Conservation (phyloP, 345 rosid genomes). For the Pugionium cornutum region DNA sequence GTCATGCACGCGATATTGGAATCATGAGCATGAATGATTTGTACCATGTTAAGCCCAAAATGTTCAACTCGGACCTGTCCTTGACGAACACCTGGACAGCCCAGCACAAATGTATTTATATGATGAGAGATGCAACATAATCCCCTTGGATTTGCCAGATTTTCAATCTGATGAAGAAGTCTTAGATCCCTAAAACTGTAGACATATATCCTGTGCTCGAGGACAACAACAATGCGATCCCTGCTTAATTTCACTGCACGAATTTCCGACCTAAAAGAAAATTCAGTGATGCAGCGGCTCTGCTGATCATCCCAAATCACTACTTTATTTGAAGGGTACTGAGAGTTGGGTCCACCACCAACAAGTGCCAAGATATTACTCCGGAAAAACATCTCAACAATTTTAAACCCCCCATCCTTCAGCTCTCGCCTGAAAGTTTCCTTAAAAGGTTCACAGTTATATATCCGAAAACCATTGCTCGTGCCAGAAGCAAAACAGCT, state of each 20-base stretch:
- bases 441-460: slow-evolving; percentile 78
- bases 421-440: slow-evolving; percentile 71
- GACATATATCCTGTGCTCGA: slow-evolving; percentile 85
- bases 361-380: slow-evolving; percentile 86
- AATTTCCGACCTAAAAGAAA: slow-evolving; percentile 75
- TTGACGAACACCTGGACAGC: slow-evolving; percentile 79
- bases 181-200: slow-evolving; percentile 70
- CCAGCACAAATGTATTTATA: slow-evolving; percentile 70
- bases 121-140: slow-evolving; percentile 87
- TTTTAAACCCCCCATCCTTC: slow-evolving; percentile 70
- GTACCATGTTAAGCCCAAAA: slow-evolving; percentile 75
- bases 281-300: slow-evolving; percentile 80
- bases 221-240: slow-evolving; percentile 76
- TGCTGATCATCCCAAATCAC: slow-evolving; percentile 93
- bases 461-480: slow-evolving; percentile 74
- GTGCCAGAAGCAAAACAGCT: slow-evolving; percentile 86
- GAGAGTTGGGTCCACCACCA: slow-evolving; percentile 69
- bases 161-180: slow-evolving; percentile 87
- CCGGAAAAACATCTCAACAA: slow-evolving; percentile 92
- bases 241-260: slow-evolving; percentile 74
- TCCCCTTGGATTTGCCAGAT: slow-evolving; percentile 77
- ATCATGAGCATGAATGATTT: slow-evolving; percentile 75
- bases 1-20: slow-evolving; percentile 76
- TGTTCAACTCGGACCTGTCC: slow-evolving; percentile 85
- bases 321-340: slow-evolving; percentile 79